phyloP scores from a whole-genome alignment of 352 stramenopile genomes.

The Phytophthora boehmeriae region DNA sequence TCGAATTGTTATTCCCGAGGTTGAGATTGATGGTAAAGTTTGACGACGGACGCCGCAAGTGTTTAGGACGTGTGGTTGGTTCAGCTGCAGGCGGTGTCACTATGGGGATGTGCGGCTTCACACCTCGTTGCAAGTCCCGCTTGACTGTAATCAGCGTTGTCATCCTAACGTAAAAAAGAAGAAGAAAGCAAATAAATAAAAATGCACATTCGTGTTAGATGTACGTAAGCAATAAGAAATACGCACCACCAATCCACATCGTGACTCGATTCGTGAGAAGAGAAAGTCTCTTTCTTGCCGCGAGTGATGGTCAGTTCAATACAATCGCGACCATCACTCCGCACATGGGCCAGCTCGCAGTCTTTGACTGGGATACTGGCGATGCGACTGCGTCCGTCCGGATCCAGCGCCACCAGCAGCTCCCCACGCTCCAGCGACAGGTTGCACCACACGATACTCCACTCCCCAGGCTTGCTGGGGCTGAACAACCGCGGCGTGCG shows the following conservation, averaged over 20 bases:
- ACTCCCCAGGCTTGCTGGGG: slow-evolving; percentile 74
- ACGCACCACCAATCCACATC: slow-evolving; percentile 89
- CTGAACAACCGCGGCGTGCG: slow-evolving; percentile 74
- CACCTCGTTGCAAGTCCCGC: slow-evolving; percentile 66
- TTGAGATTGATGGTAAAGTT: slow-evolving; percentile 37
- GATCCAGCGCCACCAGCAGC: slow-evolving; percentile 72
- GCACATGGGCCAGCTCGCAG: slow-evolving; percentile 82
- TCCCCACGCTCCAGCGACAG: slow-evolving; percentile 64
- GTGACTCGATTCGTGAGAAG: slow-evolving; percentile 83
- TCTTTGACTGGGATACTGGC: slow-evolving; percentile 59
- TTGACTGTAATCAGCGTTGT: slow-evolving; percentile 82
- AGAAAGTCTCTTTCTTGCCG: slow-evolving; percentile 85
- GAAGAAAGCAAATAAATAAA: not conserved
- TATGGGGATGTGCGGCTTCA: slow-evolving; percentile 65
- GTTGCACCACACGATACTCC: slow-evolving; percentile 83
- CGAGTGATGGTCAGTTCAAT: slow-evolving; percentile 73
- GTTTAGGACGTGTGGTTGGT: slow-evolving; percentile 30
- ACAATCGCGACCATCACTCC: slow-evolving; percentile 82
- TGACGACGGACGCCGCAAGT: slow-evolving; percentile 40
- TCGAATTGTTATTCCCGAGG: slow-evolving; percentile 15
- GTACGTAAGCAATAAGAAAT: not conserved
- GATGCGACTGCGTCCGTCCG: slow-evolving; percentile 56
- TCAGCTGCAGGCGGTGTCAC: slow-evolving; percentile 58
- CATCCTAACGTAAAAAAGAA: slow-evolving; percentile 53
- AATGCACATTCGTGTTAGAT: not conserved